Base-by-base conservation (phyloP, 1,284 basidiomycete species). In the Golubevia pallescens region DNA sequence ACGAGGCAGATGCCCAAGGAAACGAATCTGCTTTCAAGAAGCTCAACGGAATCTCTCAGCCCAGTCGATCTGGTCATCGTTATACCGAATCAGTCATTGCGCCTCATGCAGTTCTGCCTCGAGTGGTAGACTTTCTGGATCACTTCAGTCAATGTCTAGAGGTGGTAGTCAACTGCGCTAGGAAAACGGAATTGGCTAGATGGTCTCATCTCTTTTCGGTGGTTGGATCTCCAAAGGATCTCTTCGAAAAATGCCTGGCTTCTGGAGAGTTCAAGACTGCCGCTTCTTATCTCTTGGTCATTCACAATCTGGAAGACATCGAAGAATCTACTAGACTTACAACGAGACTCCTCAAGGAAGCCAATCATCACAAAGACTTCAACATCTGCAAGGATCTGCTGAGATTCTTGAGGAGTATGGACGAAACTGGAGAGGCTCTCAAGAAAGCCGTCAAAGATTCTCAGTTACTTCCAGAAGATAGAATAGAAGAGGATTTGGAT, bases 231-330 rank as follows among this genome's bases (percentile, higher is more conserved):
- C 96, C 97, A 0, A 91, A 93, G 76, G 88, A 89, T 1, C 88
- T 99, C n/a, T 97, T 97, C 80, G 94, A 97, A 88, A 90, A 89
- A 51, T 98, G 95, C 82, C 88, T 99, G 54, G 86, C 88, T 0
- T 89, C 90, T 1, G 90, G 91, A 28, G 89, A 92, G 13, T 88
- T 95, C 69, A 93, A 93, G 75, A 95, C 94, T 1, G 97, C 97
- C 0, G 93, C 92, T 0, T 95, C 93, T 14, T 98, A 97, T 86
- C 88, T 99, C 7, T 88, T 99, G 28, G 94, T 99, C 1, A 87
- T 99, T 65, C 95, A 99, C 85, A 94, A 93, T 70, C 88, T 98
- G 58, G 94, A 98, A n/a, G n/a, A n/a, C n/a, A n/a, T n/a, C n/a
- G n/a, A n/a, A n/a, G 74, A 73, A 38, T 76, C 73, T 54, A 78